phyloP scores from a whole-genome alignment of 805 yeast genomes.

The Cephaloascus fragrans region DNA sequence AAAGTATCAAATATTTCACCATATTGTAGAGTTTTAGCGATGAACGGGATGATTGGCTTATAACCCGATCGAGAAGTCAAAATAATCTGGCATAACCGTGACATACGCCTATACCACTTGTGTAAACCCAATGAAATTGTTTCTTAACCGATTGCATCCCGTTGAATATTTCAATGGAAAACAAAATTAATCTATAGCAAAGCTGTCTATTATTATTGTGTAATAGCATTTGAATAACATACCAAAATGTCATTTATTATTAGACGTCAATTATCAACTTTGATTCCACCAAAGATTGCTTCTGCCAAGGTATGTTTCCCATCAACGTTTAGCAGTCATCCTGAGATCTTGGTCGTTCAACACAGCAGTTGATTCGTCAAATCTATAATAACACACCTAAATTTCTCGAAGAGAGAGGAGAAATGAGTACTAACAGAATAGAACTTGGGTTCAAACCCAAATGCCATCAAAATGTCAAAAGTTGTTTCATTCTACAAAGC shows the following conservation, averaged over 20 bases:
- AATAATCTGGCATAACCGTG: background rate
- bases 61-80: background rate
- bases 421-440: no score
- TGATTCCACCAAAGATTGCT: constrained; percentile 98
- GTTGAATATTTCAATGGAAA: constrained; percentile 5
- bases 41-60: no score
- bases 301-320: constrained; percentile 68
- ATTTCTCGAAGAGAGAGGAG: no score
- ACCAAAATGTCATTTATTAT: constrained; percentile 66
- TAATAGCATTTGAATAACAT: constrained; percentile 5
- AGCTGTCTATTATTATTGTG: no score
- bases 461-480: constrained; percentile 93
- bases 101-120: background rate
- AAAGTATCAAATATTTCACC: no score
- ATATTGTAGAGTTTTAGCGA: no score
- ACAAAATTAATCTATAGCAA: no score
- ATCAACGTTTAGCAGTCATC: no score
- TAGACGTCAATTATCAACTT: constrained; percentile 89
- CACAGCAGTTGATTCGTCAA: background rate
- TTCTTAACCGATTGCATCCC: background rate
- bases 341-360: no score
- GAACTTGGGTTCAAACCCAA: constrained; percentile 92
- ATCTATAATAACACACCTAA: background rate
- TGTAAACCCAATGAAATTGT: background rate
- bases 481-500: constrained; percentile 94